phyloP scores from a whole-genome alignment of 225 moss, liverwort and hornwort genomes.

The Antitrichia curtipendula region DNA sequence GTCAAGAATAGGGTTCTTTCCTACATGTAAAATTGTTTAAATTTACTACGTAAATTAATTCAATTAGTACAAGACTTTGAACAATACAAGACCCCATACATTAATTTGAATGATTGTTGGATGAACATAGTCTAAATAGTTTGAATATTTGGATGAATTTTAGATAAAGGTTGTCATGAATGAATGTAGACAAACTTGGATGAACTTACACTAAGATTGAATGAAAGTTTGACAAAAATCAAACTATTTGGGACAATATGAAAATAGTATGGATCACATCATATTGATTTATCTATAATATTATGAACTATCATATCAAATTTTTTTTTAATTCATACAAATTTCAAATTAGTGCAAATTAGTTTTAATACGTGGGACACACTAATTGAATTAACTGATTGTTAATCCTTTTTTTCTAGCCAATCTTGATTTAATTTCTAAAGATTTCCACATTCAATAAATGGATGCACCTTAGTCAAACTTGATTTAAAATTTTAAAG shows the following conservation, averaged over 20 bases:
- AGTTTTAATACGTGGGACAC: rapidly evolving
- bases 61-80: neutral
- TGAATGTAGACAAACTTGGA: neutral
- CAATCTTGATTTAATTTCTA: neutral
- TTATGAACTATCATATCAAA: neutral
- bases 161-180: neutral
- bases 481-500: neutral
- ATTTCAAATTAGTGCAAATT: neutral
- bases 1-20: rapidly evolving
- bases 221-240: neutral
- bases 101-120: neutral
- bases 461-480: neutral
- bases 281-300: neutral
- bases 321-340: neutral
- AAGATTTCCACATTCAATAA: neutral
- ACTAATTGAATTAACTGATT: neutral
- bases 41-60: neutral
- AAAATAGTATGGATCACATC: neutral
- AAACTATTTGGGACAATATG: neutral
- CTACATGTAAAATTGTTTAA: neutral
- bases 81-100: neutral
- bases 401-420: neutral
- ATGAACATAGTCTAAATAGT: neutral
- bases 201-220: neutral
- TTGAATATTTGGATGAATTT: neutral